phyloP scores from a whole-genome alignment of 139 green algal genomes.

The Chlorella sp. region DNA sequence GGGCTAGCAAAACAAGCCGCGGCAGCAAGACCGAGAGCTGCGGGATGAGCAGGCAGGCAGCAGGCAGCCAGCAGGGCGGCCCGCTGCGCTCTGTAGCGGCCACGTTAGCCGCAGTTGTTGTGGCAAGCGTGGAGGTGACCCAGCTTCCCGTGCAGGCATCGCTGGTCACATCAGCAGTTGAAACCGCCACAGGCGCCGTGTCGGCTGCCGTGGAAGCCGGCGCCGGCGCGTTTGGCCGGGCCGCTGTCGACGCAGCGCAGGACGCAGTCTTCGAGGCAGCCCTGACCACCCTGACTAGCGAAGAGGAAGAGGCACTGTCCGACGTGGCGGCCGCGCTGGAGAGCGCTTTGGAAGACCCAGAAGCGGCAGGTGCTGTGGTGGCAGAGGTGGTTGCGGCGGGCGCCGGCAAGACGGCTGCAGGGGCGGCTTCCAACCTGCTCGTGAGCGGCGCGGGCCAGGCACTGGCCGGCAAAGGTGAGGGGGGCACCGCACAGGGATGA shows the following conservation, averaged over 20 bases:
- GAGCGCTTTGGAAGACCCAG: not conserved
- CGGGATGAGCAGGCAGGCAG: too few relatives aligned
- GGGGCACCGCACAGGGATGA: not conserved
- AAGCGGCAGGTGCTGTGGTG: not conserved
- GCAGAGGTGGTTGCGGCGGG: not conserved
- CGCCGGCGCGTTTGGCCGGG: not conserved
- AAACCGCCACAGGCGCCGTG: not conserved
- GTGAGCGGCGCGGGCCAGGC: not conserved
- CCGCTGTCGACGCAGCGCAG: not conserved
- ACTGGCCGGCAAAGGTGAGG: not conserved
- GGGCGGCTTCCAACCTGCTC: not conserved
- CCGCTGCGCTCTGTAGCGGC: not conserved
- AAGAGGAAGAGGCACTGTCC: not conserved
- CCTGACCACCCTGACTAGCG: not conserved
- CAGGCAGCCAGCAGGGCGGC: not conserved
- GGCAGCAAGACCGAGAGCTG: not conserved
- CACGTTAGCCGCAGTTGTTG: not conserved
- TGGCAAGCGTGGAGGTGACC: not conserved
- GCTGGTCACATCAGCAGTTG: not conserved
- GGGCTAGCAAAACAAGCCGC: not conserved
- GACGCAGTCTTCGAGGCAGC: not conserved
- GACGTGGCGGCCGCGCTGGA: not conserved
- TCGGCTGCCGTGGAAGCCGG: not conserved
- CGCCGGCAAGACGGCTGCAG: too few relatives aligned
- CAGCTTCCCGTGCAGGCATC: not conserved